Evolutionary conservation across 1,139 yeast genomes (phyloP), one percentile per base, ranked within the genome.

Genomic region (Saccharomyces pastorianus): DNA sequence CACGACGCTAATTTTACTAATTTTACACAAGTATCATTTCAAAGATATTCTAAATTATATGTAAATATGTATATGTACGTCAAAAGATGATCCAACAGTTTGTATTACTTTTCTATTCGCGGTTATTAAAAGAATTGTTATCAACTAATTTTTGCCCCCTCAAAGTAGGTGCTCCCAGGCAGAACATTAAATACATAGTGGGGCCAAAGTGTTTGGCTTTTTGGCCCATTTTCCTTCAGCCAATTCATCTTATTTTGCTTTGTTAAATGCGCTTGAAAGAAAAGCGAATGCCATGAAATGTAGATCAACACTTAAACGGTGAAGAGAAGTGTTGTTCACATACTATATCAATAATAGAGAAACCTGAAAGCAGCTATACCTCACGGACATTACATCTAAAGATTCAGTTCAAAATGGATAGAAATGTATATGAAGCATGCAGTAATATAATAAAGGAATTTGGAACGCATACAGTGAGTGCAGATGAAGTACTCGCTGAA

Each of bases 381-480:
- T 6, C 23, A 20, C 42, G 11, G 2, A 14, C 23, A 11, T 2
- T 34, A 7, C 4, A 2, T 20, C 3, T 20, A 20, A 20, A 20
- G 23, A 2, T 3, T 7, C 9, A 44, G 7, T 9, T 26, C 27
- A 25, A 11, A 29, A 64, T 64, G 67, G 66, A 64, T 51, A 53
- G 56, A 11, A 64, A 61, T 32, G 61, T 68, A 4, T 68, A 62
- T 50, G 71, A 68, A 42, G 69, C 70, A 1, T 65, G 70, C 53
- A 64, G 59, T 51, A 67, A 64, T 46, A 53, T 63, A 27, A 56
- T 67, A 6, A 59, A 54, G 23, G 64, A 61, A 28, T 61, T 55
- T 48, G 60, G 59, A n/a, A 60, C 61, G 1, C 67, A 63, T 46
- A 51, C 52, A 20, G 64, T 64, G 3, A 61, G 69, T 47, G 68